Base-by-base conservation (phyloP, 176 grass and related monocot species). In the Ensete glaucum region DNA sequence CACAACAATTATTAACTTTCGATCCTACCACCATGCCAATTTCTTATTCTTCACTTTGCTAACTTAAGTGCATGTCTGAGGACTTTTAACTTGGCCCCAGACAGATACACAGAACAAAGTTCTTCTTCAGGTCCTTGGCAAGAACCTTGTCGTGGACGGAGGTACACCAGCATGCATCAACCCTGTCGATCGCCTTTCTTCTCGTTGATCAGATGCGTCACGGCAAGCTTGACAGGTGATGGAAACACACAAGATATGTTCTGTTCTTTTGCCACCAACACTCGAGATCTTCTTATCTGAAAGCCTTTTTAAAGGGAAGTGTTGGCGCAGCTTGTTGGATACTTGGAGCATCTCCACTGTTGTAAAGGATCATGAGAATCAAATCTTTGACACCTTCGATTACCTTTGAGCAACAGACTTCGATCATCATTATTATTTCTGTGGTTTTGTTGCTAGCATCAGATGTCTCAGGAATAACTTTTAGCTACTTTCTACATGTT, bases 191-290 rank as follows among this genome's bases (percentile, higher is more conserved):
- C 34, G 34, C 34, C 34, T n/a, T 21, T 10, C 63, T 65, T 65
- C 14, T 65, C 9, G 1, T 25, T 26, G 63, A 27, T 15, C 63
- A 65, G 24, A 14, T 67, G 9, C 64, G 24, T 67, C 23, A 15
- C 60, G 60, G 17, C 60, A 63, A 63, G 21, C 21, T 9, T 24
- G 17, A 63, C 64, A 67, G 9, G 25, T 15, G 64, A 27, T 8
- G 64, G n/a, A 67, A 34, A 67, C 22, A 67, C 64, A 67, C 13
- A 67, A 67, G 25, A 67, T 34, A 67, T 34, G 29, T 29, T 67
- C 25, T 14, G 11, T 25, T 7, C 64, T 15, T 66, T 66, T 27
- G 24, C 64, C 64, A 66, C 64, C 12, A 27, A 34, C 6, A 66
- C 25, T 25, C 23, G 9, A 66, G 64, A 66, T 43, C 34, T 43